phyloP scores from a whole-genome alignment of 2,329 filamentous ascomycete species.

The Exophiala xenobiotica region DNA sequence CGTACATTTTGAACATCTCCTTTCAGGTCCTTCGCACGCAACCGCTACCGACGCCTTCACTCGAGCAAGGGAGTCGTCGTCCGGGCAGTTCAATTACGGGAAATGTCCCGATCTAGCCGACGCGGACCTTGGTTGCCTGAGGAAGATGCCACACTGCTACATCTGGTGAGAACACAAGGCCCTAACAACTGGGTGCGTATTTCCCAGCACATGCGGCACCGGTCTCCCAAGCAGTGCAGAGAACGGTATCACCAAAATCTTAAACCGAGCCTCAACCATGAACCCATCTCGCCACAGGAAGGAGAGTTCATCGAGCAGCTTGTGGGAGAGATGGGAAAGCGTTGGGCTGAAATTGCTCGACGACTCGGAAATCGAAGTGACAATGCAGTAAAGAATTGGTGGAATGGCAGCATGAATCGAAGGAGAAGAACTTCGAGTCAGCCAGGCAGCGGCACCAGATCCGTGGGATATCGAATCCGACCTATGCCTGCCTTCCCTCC shows the following conservation, averaged over 20 bases:
- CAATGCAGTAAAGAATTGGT: constrained; percentile 98
- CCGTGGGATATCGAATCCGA: constrained; percentile 24
- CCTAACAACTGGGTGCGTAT: constrained; percentile 90
- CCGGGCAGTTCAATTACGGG: constrained; percentile 2
- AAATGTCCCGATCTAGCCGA: constrained; percentile 56
- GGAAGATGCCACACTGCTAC: constrained; percentile 70
- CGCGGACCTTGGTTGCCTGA: constrained; percentile 80
- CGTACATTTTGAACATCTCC: neutral
- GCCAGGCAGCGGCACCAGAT: constrained; percentile 8
- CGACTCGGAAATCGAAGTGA: constrained; percentile 81
- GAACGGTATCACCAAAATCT: constrained; percentile 94
- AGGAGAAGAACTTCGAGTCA: constrained; percentile 27
- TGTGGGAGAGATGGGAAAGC: constrained; percentile 75
- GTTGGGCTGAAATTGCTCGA: constrained; percentile 90
- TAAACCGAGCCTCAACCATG: constrained; percentile 71
- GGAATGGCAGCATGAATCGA: constrained; percentile 90
- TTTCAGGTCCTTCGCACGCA: neutral
- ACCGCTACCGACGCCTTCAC: too few species aligned
- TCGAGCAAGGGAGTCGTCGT: neutral
- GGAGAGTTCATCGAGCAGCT: constrained; percentile 72
- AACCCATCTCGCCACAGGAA: constrained; percentile 70
- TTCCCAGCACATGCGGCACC: constrained; percentile 68
- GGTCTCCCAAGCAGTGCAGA: constrained; percentile 90
- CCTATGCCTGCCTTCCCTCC: constrained; percentile 22
- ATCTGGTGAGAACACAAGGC: constrained; percentile 69